phyloP scores from a whole-genome alignment of 257 asterid species.

The Solanum lignicaule region DNA sequence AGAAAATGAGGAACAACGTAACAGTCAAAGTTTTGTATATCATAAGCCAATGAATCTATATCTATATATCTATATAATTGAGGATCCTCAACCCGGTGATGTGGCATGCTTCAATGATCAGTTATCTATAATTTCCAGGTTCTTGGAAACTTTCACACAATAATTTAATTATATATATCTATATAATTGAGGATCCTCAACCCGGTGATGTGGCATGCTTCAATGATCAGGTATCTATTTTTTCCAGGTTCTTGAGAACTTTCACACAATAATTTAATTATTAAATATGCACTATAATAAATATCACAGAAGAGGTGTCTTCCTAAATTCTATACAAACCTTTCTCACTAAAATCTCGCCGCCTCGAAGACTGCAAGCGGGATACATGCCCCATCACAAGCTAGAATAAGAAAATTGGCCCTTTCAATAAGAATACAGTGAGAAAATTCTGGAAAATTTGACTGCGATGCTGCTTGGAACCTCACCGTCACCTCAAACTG shows the following conservation, averaged over 20 bases:
- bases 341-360: background rate
- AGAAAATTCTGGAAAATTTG: background rate
- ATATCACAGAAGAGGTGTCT: background rate
- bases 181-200: background rate
- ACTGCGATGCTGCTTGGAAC: background rate
- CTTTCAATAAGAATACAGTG: background rate
- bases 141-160: background rate
- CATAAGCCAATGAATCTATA: background rate
- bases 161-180: too few relatives aligned
- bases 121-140: background rate
- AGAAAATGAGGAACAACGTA: background rate
- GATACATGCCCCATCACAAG: background rate
- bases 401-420: background rate
- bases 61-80: background rate
- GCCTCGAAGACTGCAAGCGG: background rate
- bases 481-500: background rate
- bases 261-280: background rate
- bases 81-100: background rate
- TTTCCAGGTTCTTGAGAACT: background rate
- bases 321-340: background rate
- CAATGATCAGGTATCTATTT: background rate
- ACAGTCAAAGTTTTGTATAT: background rate
- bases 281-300: background rate
- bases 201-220: background rate
- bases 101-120: background rate